phyloP scores from a whole-genome alignment of 108 stramenopile species.

The Conticribra weissflogii region DNA sequence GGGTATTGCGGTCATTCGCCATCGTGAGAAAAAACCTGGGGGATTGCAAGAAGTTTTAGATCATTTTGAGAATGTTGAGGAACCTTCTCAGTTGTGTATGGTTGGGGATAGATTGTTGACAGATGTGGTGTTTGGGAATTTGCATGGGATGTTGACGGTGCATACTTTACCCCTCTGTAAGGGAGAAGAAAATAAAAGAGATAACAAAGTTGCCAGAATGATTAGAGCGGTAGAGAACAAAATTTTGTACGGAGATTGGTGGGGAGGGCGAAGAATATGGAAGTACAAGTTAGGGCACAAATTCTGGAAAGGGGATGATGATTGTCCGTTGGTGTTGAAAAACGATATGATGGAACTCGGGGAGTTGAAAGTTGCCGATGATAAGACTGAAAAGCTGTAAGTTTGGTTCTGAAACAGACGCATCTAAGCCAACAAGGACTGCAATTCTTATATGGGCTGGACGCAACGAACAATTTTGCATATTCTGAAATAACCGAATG shows the following conservation, averaged over 20 bases:
- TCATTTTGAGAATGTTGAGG: constrained; percentile 76
- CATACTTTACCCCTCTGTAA: constrained; percentile 80
- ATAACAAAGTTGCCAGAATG: constrained; percentile 74
- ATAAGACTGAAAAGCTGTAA: constrained; percentile 21
- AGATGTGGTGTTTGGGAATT: constrained; percentile 94
- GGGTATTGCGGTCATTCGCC: constrained; percentile 89
- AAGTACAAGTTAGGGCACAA: constrained; percentile 55
- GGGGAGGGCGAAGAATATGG: constrained; percentile 56
- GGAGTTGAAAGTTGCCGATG: constrained; percentile 7
- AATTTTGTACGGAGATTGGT: constrained; percentile 75
- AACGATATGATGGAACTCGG: background rate
- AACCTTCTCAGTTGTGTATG: constrained; percentile 83
- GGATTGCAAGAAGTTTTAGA: constrained; percentile 79
- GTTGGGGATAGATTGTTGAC: constrained; percentile 94
- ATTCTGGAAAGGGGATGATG: constrained; percentile 73
- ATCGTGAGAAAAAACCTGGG: constrained; percentile 92
- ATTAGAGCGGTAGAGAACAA: constrained; percentile 77
- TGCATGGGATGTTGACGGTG: constrained; percentile 93
- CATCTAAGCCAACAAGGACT: no score
- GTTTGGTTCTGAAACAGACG: no score
- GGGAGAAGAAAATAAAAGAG: constrained; percentile 70
- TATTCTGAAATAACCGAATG: no score
- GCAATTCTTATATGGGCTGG: no score
- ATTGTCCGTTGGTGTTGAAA: constrained; percentile 55
- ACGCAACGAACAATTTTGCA: no score